Conservation (phyloP, 1,284 basidiomycete genomes). For the Trametes hirsuta region DNA sequence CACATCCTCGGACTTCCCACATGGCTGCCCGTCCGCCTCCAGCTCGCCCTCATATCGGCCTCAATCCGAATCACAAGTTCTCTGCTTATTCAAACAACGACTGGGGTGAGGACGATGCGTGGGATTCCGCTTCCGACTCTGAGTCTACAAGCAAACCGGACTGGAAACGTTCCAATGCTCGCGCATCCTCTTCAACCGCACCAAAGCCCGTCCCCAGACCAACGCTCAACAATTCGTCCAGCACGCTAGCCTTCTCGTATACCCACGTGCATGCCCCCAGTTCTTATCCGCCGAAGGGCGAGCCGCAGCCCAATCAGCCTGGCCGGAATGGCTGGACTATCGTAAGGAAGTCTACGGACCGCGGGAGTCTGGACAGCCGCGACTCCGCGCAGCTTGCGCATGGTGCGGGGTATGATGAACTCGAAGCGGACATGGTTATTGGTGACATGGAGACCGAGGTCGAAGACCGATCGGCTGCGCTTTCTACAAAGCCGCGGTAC, state of each 20-base stretch:
- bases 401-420: conserved; percentile 36
- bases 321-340: conserved; percentile 75
- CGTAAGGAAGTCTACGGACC: conserved; percentile 54
- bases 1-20: conserved; percentile 4
- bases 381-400: conserved; percentile 36
- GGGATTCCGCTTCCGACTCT: conserved; percentile 87
- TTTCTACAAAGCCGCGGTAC: conserved; percentile 44
- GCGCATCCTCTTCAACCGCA: conserved; percentile 45
- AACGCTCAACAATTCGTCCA: conserved; percentile 55
- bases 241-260: conserved; percentile 78
- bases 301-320: conserved; percentile 34
- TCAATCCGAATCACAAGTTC: conserved; percentile 59
- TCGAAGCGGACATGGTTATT: conserved; percentile 75
- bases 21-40: conserved; percentile 76
- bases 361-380: conserved; percentile 32
- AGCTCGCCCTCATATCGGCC: conserved; percentile 72
- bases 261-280: conserved; percentile 79
- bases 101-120: conserved; percentile 86
- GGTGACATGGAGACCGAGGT: conserved; percentile 70
- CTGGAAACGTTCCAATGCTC: conserved; percentile 46
- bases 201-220: conserved; percentile 61
- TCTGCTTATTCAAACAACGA: conserved; percentile 47
- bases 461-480: conserved; percentile 37
- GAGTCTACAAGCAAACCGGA: conserved; percentile 62
- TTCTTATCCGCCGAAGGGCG: conserved; percentile 67